A percentile compares a stretch with the other conserved stretches of the same genome.
phyloP scores from a whole-genome alignment of 257 asterid genomes.

The Ocimum tenuiflorum region DNA sequence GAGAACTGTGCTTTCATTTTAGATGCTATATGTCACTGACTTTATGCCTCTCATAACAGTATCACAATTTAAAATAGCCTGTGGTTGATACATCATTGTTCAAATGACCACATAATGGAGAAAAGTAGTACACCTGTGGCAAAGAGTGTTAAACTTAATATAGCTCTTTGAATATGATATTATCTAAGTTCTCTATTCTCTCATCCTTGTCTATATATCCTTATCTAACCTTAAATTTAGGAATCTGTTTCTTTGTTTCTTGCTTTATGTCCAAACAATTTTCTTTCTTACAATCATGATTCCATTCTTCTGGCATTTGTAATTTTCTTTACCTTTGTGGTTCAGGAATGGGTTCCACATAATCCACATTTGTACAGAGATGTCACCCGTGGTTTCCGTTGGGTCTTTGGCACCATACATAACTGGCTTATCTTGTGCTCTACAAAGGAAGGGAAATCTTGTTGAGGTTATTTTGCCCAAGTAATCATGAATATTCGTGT shows the following conservation, averaged over 20 bases:
- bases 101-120: not conserved
- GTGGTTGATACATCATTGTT: no score
- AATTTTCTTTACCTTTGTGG: conserved; percentile 10
- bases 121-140: not conserved
- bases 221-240: not conserved
- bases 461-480: conserved; percentile 89
- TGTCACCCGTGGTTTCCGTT: conserved; percentile 73
- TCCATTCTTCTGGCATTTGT: conserved; percentile 7
- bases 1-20: not conserved
- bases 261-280: conserved; percentile 5
- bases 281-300: not conserved
- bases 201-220: not conserved
- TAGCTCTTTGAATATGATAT: not conserved
- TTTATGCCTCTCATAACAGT: not conserved
- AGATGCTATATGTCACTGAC: not conserved
- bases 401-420: conserved; percentile 72
- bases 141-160: not conserved
- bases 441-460: conserved; percentile 67
- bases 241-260: not conserved
- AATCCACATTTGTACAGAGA: conserved; percentile 78
- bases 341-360: conserved; percentile 61
- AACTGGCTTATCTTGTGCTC: conserved; percentile 60
- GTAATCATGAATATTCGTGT: conserved; percentile 42
- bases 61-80: not conserved
- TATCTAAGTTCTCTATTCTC: not conserved